These are phyloP conservation scores for Termitomyces sp. DNA, from an alignment of 768 basidiomycete genomes.

Conservation along the genomic window DNA sequence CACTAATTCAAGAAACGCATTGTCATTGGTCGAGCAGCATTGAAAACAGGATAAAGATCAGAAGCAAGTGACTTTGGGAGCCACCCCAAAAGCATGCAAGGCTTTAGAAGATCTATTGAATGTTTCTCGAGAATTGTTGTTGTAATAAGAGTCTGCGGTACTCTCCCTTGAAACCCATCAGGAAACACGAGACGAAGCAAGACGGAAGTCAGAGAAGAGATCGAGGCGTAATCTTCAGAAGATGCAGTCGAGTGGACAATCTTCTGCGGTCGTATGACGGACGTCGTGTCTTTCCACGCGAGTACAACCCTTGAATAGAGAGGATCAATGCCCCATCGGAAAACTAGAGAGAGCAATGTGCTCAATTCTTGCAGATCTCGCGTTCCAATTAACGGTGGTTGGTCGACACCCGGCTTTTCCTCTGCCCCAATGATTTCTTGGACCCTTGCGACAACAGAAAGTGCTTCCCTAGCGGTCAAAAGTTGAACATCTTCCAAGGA, in stretches of 20 bases:
- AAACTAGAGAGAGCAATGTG: conserved; percentile 59
- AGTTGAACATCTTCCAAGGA: conserved; percentile 40
- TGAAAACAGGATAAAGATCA: conserved; percentile 31
- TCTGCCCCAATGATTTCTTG: conserved; percentile 34
- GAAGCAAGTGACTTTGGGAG: conserved; percentile 46
- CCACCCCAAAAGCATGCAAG: conserved; percentile 68
- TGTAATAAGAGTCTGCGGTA: conserved; percentile 57
- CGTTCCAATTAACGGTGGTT: conserved; percentile 45
- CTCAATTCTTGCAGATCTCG: conserved; percentile 60
- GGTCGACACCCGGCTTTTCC: conserved; percentile 8
- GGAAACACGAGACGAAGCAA: conserved; percentile 51
- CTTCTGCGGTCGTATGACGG: conserved; percentile 16
- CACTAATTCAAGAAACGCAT: conserved; percentile 61
- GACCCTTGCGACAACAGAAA: conserved; percentile 41
- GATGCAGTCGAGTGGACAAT: conserved; percentile 40
- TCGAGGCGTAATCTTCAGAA: conserved; percentile 33
- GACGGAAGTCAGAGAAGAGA: conserved; percentile 37
- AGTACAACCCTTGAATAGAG: conserved; percentile 38
- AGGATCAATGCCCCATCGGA: conserved; percentile 66
- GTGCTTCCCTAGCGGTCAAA: conserved; percentile 49
- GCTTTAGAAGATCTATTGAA: conserved; percentile 49
- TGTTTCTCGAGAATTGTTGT: conserved; percentile 51
- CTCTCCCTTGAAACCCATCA: conserved; percentile 35
- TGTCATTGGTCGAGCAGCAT: conserved; percentile 43
- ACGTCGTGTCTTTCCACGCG: conserved; percentile 29